Evolutionary conservation across 768 basidiomycete genomes (phyloP).

Genomic region (Amanita rubescens): DNA sequence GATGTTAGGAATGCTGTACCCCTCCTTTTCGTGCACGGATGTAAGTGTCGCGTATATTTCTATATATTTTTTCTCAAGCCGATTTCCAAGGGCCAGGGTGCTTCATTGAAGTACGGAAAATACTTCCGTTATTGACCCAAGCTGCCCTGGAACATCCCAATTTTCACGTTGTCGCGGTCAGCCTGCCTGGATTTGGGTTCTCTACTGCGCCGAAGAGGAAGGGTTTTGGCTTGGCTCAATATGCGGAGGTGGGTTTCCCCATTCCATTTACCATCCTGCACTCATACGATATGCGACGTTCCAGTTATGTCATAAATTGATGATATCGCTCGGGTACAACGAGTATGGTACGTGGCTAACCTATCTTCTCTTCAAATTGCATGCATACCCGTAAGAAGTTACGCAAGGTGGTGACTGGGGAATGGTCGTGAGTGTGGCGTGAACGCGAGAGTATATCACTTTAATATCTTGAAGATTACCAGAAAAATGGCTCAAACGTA

Average conservation of each 20-base stretch:
- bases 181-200: constrained; percentile 58
- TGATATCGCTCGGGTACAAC: constrained; percentile 39
- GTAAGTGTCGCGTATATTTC: constrained; percentile 20
- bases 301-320: constrained; percentile 45
- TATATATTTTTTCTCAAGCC: neutral
- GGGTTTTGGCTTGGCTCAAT: constrained; percentile 40
- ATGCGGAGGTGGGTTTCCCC: constrained; percentile 39
- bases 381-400: constrained; percentile 15
- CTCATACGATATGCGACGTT: constrained; percentile 35
- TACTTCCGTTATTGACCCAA: constrained; percentile 44
- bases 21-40: constrained; percentile 43
- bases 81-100: constrained; percentile 49
- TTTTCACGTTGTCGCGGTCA: constrained; percentile 56
- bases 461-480: constrained; percentile 17
- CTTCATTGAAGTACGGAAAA: constrained; percentile 49
- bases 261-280: constrained; percentile 27
- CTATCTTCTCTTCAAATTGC: neutral
- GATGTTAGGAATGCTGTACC: constrained; percentile 35
- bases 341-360: constrained; percentile 33
- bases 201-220: constrained; percentile 45
- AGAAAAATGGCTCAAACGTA: constrained; percentile 20
- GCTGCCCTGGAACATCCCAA: constrained; percentile 37
- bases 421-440: constrained; percentile 20
- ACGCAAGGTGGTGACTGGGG: constrained; percentile 47
- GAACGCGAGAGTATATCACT: neutral